Conservation (phyloP, 148 eudicot species). For the Vaccinium darrowii region DNA sequence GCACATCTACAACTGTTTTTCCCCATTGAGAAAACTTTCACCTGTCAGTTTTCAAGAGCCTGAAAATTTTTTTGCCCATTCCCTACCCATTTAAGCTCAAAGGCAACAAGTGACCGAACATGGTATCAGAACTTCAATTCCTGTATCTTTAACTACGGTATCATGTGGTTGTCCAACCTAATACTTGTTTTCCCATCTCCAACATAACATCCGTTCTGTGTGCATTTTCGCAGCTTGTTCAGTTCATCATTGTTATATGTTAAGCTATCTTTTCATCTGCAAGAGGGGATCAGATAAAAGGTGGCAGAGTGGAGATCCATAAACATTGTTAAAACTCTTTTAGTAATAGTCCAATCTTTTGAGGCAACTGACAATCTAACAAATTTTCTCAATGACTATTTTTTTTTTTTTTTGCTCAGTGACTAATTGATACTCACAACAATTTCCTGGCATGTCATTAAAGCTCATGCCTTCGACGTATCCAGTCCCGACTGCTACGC, state of each 20-base stretch:
- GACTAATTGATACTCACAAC: conserved; percentile 54
- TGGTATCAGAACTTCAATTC: background rate
- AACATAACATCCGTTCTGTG: background rate
- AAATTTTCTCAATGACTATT: background rate
- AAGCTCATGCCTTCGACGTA: conserved; percentile 69
- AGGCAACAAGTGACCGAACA: conserved; percentile 5
- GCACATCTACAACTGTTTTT: too few species aligned
- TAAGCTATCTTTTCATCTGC: background rate
- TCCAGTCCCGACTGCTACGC: conserved; percentile 60
- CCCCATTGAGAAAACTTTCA: background rate
- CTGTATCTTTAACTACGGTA: background rate
- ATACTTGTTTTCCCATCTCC: background rate
- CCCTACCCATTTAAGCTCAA: background rate
- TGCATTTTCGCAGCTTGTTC: background rate
- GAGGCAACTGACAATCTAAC: background rate
- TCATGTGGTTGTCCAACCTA: background rate
- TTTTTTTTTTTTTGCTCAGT: too few species aligned
- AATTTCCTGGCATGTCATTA: conserved; percentile 64
- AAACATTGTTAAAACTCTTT: background rate
- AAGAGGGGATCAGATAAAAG: background rate
- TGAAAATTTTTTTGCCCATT: background rate
- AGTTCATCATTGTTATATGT: background rate
- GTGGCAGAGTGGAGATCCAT: background rate
- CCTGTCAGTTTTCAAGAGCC: background rate
- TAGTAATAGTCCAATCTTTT: background rate